Base-by-base conservation (phyloP, 768 basidiomycete genomes). In the Panus rudis region DNA sequence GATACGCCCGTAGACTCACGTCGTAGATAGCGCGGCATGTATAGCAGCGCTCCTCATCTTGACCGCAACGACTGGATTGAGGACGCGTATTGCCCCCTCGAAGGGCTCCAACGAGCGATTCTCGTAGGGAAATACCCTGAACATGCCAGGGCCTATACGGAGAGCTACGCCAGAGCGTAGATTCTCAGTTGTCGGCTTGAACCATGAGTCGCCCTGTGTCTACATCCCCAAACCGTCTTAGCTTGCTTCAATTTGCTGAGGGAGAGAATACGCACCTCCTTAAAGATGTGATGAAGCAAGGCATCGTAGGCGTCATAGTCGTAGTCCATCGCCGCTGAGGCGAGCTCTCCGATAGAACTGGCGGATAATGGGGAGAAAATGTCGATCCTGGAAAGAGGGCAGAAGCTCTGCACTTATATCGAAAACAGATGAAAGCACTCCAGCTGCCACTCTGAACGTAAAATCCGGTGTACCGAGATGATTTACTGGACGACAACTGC, bases 11-110 rank as follows among this genome's bases (percentile, higher is more conserved):
- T 22, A 23, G 40, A 70, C 79, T 47, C 59, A 88, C 84, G 80
- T 73, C 6, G 73, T 81, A 25, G 74, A 65, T 40, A 92, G 66
- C 5, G 84, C 86, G 6, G 86, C 84, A 61, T 92, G 84, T 19
- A 87, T 81, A 7, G 84, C 82, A 21, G 85, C 85, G 49, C 76
- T 82, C 41, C 86, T 75, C 26, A 87, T 66, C 61, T 91, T 90
- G 53, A 90, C 82, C 0, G 84, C 85, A 41, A 92, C 85, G 19
- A 88, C 79, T 3, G 91, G 88, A 51, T 92, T 92, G 47, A 93
- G 68, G 24, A 61, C 57, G 17, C 77, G 71, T 25, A 92, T 72
- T 5, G 89, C 88, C 3, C 78, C 80, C 63, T 90, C 89, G 52
- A 92, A 92, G 6, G 87, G 84, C 6, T 73, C 79, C 25, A 92